Evolutionary conservation across 23 red algal genomes (phyloP).

Genomic region (Gracilaria domingensis): DNA sequence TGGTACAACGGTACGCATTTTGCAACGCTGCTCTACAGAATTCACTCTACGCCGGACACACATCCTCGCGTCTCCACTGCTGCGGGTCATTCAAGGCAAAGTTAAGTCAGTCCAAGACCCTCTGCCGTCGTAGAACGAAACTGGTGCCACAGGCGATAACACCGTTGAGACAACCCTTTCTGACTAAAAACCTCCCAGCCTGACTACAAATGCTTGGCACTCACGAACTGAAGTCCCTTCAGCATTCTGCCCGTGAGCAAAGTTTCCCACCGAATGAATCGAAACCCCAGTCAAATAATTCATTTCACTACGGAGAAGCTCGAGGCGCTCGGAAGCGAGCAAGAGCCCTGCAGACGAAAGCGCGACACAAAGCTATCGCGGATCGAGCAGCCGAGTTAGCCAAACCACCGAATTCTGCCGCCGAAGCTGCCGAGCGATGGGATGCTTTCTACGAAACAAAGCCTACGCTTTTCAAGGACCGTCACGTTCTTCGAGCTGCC

Average conservation of each 20-base stretch:
- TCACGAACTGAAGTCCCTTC: neutral
- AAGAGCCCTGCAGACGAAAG: constrained; percentile 23
- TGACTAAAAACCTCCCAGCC: neutral
- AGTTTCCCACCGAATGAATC: neutral
- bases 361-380: constrained; percentile 16
- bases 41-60: too few relatives aligned
- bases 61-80: too few relatives aligned
- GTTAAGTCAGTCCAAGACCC: too few relatives aligned
- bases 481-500: constrained; percentile 83
- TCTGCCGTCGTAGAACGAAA: too few relatives aligned
- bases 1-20: too few relatives aligned
- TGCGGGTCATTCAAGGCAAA: too few relatives aligned
- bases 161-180: neutral
- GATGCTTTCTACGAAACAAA: constrained; percentile 89
- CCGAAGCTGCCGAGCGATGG: constrained; percentile 68
- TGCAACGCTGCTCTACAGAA: too few relatives aligned
- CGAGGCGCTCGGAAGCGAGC: constrained; percentile 55
- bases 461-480: constrained; percentile 90
- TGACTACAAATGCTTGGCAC: neutral
- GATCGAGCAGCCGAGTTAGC: neutral
- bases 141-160: neutral
- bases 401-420: constrained; percentile 15
- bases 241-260: neutral
- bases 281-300: neutral
- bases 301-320: constrained; percentile 7